Base-by-base conservation (phyloP, 1,284 basidiomycete genomes). In the Leucocoprinus gongylophorus region DNA sequence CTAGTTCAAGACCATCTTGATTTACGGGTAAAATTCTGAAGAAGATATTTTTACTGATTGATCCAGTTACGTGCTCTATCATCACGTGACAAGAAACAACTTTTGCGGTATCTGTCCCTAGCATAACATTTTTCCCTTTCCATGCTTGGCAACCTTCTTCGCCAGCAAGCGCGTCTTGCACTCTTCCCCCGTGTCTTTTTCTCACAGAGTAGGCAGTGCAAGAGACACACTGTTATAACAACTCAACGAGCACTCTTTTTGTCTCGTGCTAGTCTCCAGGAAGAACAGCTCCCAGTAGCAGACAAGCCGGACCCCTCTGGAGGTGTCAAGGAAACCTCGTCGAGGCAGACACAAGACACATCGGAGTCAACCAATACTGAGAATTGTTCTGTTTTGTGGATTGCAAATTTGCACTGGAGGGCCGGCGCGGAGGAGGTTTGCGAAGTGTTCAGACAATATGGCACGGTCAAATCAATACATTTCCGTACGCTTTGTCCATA, bases 141-240 rank as follows among this genome's bases (percentile, higher is more conserved):
- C n/a, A 53, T 53, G 51, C 44, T 48, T 35, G 44, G 51, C 41
- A 53, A 48, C 32, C 46, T 53, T 42, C 28, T 53, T 23, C 51
- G 41, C 21, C 51, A 47, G 21, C 51, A 53, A 30, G 46, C 41
- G 18, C 51, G 46, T 15, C 46, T 53, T 17, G 46, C 46, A 6
- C 28, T 43, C 21, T 44, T 40, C 7, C n/a, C 41, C 15, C 40
- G 46, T 5, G 30, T 48, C 26, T 46, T 15, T 33, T 48, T 13
- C 17, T 37, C n/a, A 37, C 15, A 4, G 35, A 37, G 5, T 15
- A 28, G 29, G 21, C 46, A 39, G 2, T 46, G 35, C 29, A 33
- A 17, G 2, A 50, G 37, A 17, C 26, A 20, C n/a, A 7, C 30
- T 23, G 17, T 30, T 23, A 8, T 37, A 29, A 9, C 40, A 23